Evolutionary conservation across 1,284 basidiomycete genomes (phyloP).

Genomic region (Irpex sp.): DNA sequence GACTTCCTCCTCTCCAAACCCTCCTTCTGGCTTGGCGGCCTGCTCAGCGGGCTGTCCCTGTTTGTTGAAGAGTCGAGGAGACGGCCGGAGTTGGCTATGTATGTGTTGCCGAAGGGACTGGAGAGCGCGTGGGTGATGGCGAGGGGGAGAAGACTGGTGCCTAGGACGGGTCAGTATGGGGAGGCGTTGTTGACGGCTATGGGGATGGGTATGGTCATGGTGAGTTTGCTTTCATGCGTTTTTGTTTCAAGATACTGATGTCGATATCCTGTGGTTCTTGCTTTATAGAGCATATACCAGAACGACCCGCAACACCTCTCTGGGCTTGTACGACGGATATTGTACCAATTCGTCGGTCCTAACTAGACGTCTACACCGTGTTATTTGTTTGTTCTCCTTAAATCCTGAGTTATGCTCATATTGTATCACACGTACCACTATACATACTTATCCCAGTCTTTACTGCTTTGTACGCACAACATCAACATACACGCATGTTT

Average conservation of each 20-base stretch:
- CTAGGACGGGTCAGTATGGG: constrained; percentile 69
- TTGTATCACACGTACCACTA: too few relatives aligned
- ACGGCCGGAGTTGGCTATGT: constrained; percentile 88
- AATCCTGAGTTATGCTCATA: too few relatives aligned
- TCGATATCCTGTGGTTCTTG: too few relatives aligned
- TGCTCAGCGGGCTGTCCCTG: constrained; percentile 74
- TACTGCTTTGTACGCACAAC: too few relatives aligned
- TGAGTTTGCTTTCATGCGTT: too few relatives aligned
- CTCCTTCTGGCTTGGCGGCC: constrained; percentile 77
- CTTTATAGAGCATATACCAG: constrained; percentile 52
- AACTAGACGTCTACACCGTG: constrained; percentile 40
- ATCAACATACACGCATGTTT: too few relatives aligned
- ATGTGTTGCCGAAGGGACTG: constrained; percentile 88
- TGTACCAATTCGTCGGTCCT: constrained; percentile 92
- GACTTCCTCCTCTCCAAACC: constrained; percentile 62
- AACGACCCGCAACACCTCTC: constrained; percentile 89
- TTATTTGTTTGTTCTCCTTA: too few relatives aligned
- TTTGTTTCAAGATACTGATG: too few relatives aligned
- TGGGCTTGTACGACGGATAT: constrained; percentile 79
- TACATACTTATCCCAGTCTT: too few relatives aligned
- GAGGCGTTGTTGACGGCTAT: constrained; percentile 64
- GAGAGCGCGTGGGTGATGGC: constrained; percentile 86
- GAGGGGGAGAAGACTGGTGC: constrained; percentile 74
- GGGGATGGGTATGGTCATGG: constrained; percentile 93
- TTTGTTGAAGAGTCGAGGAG: constrained; percentile 86